Base-by-base conservation (phyloP, 192 early-diverging fungal genomes). In the Powellomyces hirtus region DNA sequence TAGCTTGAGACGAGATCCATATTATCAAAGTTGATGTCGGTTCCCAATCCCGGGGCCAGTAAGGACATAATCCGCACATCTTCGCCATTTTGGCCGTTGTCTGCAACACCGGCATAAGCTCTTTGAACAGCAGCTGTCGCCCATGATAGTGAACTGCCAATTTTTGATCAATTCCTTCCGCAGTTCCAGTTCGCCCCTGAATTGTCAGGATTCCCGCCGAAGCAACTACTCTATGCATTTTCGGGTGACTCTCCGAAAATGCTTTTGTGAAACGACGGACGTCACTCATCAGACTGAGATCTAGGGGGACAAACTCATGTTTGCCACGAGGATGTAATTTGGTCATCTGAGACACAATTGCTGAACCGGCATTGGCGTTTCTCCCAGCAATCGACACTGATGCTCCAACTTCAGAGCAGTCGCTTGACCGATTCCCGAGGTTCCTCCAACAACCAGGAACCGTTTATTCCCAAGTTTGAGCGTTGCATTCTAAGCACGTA, bases 141-240 rank as follows among this genome's bases (percentile, higher is more conserved):
- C 50, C 58, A 44, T 74, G 76, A 56, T 77, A 77, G 34, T 77
- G 75, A 20, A 70, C 37, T 1, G 65, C 73, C 59, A 77, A 29
- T 52, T 77, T 77, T n/a, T 52, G 33, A 63, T 77, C 75, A n/a
- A 75, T 66, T 22, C 76, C 76, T 49, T 77, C 76, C n/a, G 18
- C 37, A 13, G 73, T 77, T 52, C 69, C 71, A 4, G 59, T 66
- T 20, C 76, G 65, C 3, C 75, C 75, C 2, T 50, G 5, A 56
- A 71, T 59, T 20, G 59, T 71, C 56, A 74, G 44, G 22, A 68
- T 40, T 8, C 74, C 74, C 1, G 67, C 68, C 13, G 72, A 73
- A n/a, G 75, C 18, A 4, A 75, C 72, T 0, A 75, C 14, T 1
- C 46, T 36, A 36, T 37, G 44, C 35, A 62, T 18, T 18, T 36